phyloP scores from a whole-genome alignment of 371 early-diverging fungal species.

The Mucor saturninus region DNA sequence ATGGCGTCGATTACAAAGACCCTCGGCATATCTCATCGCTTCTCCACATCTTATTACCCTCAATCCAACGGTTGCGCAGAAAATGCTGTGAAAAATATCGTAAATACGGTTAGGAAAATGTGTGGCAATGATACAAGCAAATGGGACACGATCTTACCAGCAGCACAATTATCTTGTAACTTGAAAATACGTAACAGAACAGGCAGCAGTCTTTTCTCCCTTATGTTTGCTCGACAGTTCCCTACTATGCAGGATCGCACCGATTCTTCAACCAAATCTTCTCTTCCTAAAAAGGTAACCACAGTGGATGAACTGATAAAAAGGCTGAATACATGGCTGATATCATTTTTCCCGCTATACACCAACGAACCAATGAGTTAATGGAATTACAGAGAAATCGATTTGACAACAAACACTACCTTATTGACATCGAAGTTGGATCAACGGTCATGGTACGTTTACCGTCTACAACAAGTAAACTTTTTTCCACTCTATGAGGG shows the following conservation, averaged over 20 bases:
- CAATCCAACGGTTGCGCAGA: constrained; percentile 7
- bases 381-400: constrained; percentile 7
- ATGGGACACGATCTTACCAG: constrained; percentile 31
- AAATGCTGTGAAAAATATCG: constrained; percentile 18
- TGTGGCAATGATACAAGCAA: constrained; percentile 17
- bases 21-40: constrained; percentile 15
- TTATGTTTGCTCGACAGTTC: constrained; percentile 24
- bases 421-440: constrained; percentile 9
- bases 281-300: neutral
- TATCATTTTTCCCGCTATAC: constrained; percentile 30
- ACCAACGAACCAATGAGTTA: neutral
- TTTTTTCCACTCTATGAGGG: constrained; percentile 14
- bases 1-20: too few species aligned
- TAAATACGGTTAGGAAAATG: constrained; percentile 16
- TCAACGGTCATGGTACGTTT: constrained; percentile 16
- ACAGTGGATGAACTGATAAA: constrained; percentile 11
- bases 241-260: neutral
- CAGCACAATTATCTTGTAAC: constrained; percentile 27
- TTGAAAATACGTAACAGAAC: constrained; percentile 6
- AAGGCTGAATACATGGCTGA: constrained; percentile 22
- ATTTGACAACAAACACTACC: constrained; percentile 8
- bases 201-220: constrained; percentile 16
- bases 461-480: neutral
- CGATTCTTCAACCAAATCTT: neutral
- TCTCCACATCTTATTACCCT: constrained; percentile 4